Evolutionary conservation across 1,284 basidiomycete genomes (phyloP).

Genomic region (Marasmius tenuissimus): DNA sequence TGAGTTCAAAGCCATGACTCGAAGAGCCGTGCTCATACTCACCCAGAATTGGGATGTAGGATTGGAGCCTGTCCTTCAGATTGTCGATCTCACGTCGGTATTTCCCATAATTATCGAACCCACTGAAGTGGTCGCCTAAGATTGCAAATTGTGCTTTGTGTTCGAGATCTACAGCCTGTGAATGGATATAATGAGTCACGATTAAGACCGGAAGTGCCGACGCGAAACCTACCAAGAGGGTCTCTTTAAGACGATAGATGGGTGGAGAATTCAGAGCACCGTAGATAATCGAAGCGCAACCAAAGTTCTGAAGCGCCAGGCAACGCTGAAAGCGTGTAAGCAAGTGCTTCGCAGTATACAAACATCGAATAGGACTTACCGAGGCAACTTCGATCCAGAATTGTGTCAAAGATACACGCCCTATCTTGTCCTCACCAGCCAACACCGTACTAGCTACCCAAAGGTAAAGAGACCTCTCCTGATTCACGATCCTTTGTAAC

Average conservation of each 20-base stretch:
- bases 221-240: constrained; percentile 26
- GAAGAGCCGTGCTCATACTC: constrained; percentile 15
- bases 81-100: constrained; percentile 36
- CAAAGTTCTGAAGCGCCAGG: constrained; percentile 42
- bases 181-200: constrained; percentile 2
- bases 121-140: constrained; percentile 25
- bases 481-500: constrained; percentile 31
- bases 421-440: constrained; percentile 18
- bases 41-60: constrained; percentile 23
- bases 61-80: constrained; percentile 29
- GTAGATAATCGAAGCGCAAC: constrained; percentile 37
- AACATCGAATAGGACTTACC: constrained; percentile 25
- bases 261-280: constrained; percentile 31
- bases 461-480: constrained; percentile 35
- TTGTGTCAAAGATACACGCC: constrained; percentile 29
- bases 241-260: constrained; percentile 31
- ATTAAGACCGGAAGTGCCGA: not conserved
- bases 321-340: constrained; percentile 34
- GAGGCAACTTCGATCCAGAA: constrained; percentile 44
- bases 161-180: constrained; percentile 20
- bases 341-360: not conserved
- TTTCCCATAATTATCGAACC: constrained; percentile 24
- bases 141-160: constrained; percentile 26
- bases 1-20: not conserved
- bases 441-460: constrained; percentile 41